phyloP scores from a whole-genome alignment of 768 basidiomycete genomes.

The Lenzites betulinus region DNA sequence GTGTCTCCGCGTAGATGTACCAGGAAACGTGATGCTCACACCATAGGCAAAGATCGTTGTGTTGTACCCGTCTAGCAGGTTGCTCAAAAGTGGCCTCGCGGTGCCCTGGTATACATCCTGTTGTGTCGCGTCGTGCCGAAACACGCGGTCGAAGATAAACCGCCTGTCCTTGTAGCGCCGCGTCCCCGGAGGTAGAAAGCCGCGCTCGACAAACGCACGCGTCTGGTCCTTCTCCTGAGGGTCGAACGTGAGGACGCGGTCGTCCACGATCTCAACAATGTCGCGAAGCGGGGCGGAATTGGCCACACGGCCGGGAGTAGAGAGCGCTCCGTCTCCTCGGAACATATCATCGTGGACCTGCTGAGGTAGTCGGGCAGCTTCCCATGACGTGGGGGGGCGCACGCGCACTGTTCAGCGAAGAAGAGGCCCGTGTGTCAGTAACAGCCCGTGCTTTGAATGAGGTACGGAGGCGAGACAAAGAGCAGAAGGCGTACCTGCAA shows the following conservation, averaged over 20 bases:
- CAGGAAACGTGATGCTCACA: slow-evolving; percentile 49
- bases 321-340: slow-evolving; percentile 84
- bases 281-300: slow-evolving; percentile 65
- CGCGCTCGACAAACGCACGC: slow-evolving; percentile 79
- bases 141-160: slow-evolving; percentile 97
- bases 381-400: slow-evolving; percentile 83
- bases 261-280: slow-evolving; percentile 88
- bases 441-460: background rate
- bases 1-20: background rate
- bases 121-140: slow-evolving; percentile 78
- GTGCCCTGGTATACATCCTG: slow-evolving; percentile 87
- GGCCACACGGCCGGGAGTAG: slow-evolving; percentile 52
- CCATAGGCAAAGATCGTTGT: slow-evolving; percentile 99
- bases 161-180: slow-evolving; percentile 96
- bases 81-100: slow-evolving; percentile 79
- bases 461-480: slow-evolving; percentile 13
- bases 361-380: slow-evolving; percentile 77
- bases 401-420: slow-evolving; percentile 70
- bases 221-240: slow-evolving; percentile 87
- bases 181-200: slow-evolving; percentile 82
- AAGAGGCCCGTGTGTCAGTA: slow-evolving; percentile 1
- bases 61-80: slow-evolving; percentile 92
- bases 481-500: slow-evolving; percentile 59
- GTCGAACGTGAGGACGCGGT: slow-evolving; percentile 94
- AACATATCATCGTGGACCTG: slow-evolving; percentile 64